These are phyloP conservation scores for Cyphellophora attinorum DNA, from an alignment of 2,329 filamentous ascomycete genomes.

Conservation along the genomic window DNA sequence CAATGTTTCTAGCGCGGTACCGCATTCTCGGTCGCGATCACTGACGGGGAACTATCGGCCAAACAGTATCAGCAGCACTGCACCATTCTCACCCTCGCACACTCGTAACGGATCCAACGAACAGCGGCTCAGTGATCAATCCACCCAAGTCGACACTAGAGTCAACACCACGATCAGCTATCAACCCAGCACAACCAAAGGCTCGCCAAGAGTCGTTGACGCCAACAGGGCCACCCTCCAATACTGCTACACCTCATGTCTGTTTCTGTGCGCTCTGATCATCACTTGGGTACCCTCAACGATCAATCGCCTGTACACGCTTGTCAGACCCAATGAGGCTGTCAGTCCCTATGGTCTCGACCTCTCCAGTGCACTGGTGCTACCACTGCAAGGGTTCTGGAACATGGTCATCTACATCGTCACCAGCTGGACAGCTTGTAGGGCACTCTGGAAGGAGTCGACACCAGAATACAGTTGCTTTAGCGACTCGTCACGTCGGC, in stretches of 20 bases:
- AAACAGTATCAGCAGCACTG: too few species aligned
- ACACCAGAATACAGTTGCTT: too few species aligned
- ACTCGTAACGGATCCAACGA: background rate
- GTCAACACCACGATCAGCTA: background rate
- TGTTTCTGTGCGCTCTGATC: constrained; percentile 32
- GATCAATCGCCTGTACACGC: constrained; percentile 64
- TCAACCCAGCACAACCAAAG: background rate
- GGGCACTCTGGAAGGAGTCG: constrained; percentile 28
- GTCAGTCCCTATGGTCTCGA: constrained; percentile 51
- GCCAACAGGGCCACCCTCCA: constrained; percentile 28
- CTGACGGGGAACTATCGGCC: too few species aligned
- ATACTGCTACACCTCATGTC: constrained; percentile 29
- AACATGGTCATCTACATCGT: constrained; percentile 68
- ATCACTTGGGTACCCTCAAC: constrained; percentile 56
- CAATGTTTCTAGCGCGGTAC: background rate
- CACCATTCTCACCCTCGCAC: background rate
- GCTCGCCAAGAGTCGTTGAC: constrained; percentile 18
- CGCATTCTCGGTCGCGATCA: background rate
- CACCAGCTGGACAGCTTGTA: constrained; percentile 58
- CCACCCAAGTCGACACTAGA: background rate
- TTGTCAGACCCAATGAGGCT: constrained; percentile 46
- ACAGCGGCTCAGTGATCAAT: background rate
- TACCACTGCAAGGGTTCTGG: constrained; percentile 78
- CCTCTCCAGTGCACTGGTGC: constrained; percentile 61
- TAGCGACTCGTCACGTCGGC: too few species aligned